Evolutionary conservation across 2,329 filamentous ascomycete genomes (phyloP).

Genomic region (Leptographium radiaticola): DNA sequence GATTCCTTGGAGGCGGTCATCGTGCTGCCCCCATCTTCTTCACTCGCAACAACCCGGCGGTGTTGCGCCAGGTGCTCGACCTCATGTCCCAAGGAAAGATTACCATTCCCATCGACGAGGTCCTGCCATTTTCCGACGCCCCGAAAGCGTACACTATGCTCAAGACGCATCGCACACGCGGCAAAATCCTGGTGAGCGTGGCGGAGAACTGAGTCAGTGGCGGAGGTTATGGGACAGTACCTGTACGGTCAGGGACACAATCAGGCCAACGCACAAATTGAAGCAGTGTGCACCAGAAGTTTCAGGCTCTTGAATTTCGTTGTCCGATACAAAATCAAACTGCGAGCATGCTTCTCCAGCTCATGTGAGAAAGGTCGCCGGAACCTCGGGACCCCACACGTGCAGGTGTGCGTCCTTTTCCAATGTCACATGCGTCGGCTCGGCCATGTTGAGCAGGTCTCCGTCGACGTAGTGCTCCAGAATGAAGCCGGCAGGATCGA

Average conservation of each 20-base stretch:
- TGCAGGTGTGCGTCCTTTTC: conserved; percentile 29
- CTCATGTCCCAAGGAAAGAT: conserved; percentile 17
- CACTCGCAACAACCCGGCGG: conserved; percentile 4
- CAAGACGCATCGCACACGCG: conserved; percentile 6
- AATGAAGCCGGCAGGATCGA: conserved; percentile 49
- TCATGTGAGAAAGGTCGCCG: not conserved
- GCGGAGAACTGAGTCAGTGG: not conserved
- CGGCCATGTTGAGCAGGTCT: conserved; percentile 45
- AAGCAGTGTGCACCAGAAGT: too few relatives aligned
- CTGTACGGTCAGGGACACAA: too few relatives aligned
- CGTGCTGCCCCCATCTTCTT: conserved; percentile 6
- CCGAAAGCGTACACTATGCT: conserved; percentile 14
- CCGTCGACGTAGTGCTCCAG: conserved; percentile 61
- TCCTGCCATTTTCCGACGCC: conserved; percentile 12
- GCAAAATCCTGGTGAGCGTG: conserved; percentile 16
- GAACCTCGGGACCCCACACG: conserved; percentile 25
- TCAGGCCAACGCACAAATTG: too few relatives aligned
- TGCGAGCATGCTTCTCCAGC: too few relatives aligned
- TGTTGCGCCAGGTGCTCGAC: conserved; percentile 8
- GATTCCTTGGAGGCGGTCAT: conserved; percentile 10
- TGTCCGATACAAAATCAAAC: too few relatives aligned
- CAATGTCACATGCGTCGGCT: conserved; percentile 29
- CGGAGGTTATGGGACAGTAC: too few relatives aligned
- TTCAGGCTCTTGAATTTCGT: too few relatives aligned
- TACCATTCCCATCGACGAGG: conserved; percentile 12